Evolutionary conservation across 106 monocot species (phyloP).

Genomic region (Triglochin maritima): DNA sequence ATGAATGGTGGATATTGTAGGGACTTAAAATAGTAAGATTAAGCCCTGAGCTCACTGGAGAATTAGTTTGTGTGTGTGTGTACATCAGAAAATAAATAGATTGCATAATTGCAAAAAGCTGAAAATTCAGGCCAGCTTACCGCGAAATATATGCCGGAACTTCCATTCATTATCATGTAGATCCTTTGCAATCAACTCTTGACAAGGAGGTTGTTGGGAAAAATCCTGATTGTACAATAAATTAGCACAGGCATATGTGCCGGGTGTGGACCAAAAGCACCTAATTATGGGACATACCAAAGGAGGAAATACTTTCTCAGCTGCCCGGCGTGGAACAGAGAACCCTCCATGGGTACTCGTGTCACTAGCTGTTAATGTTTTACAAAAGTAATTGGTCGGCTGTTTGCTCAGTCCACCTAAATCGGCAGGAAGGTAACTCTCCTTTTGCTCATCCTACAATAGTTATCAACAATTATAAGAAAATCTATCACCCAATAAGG

Average conservation of each 20-base stretch:
- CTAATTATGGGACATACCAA: slow-evolving; percentile 6
- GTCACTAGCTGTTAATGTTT: slow-evolving; percentile 43
- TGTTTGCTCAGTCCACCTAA: slow-evolving; percentile 53
- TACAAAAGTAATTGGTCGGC: slow-evolving; percentile 86
- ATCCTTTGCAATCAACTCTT: slow-evolving; percentile 77
- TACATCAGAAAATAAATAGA: too few relatives aligned
- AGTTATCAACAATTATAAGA: too few relatives aligned
- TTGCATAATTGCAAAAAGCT: too few relatives aligned
- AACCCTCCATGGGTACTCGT: slow-evolving; percentile 58
- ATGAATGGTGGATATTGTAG: too few relatives aligned
- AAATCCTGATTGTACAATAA: slow-evolving; percentile 43
- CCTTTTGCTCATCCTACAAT: slow-evolving; percentile 70
- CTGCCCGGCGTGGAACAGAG: slow-evolving; percentile 76
- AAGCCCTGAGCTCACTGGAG: too few relatives aligned
- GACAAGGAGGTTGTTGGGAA: slow-evolving; percentile 71
- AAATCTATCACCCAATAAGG: too few relatives aligned
- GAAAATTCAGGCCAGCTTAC: slow-evolving; percentile 8
- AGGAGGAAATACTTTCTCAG: slow-evolving; percentile 74
- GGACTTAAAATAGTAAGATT: too few relatives aligned
- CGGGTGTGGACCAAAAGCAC: too few relatives aligned
- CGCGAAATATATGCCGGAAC: slow-evolving; percentile 89
- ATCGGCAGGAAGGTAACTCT: slow-evolving; percentile 61
- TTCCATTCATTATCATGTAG: slow-evolving; percentile 90
- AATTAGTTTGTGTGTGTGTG: too few relatives aligned
- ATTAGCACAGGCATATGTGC: too few relatives aligned